Evolutionary conservation across 768 basidiomycete genomes (phyloP), one percentile per base, ranked within the genome.

Genomic region (Amanita phalloides): DNA sequence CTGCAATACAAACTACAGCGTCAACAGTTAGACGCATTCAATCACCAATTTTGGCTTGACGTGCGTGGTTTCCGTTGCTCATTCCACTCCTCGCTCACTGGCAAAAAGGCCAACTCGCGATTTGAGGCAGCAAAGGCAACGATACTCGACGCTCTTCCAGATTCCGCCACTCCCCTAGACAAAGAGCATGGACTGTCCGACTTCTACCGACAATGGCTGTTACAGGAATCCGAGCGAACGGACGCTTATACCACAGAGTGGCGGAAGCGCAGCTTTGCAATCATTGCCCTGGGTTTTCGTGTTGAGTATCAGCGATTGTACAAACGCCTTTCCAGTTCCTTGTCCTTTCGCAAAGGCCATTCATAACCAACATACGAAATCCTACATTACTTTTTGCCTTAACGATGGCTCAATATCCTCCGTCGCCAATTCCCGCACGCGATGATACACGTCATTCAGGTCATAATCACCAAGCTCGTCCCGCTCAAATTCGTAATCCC

Each of bases 31-130:
- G 86, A 90, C 59, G 71, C 78, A 21, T 82, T 86, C 60, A 83
- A 90, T 55, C 84, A 91, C 51, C 67, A 72, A 14, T 92, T 89
- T 63, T 92, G 90, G 90, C 65, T 78, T 49, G 82, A 90, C 49
- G 90, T 90, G 61, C 57, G 86, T 74, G n/a, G 10, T 35, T 2
- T 21, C 13, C 36, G 33, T 23, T 26, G 4, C 5, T 17, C 59
- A 21, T 41, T 42, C 17, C 32, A 9, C n/a, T 43, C 33, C 37
- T 32, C 30, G 38, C 51, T 55, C 44, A 33, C 32, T 41, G 20
- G 28, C 14, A 54, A n/a, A 6, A 58, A 92, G 90, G 86, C 78
- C 62, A 92, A 92, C 62, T 71, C 74, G 8, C 82, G 89, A n/a
- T 91, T 90, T 61, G 80, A 87, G 61, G 71, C 75, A 7, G 86